Evolutionary conservation across 768 basidiomycete species (phyloP), one percentile per base, ranked within the genome.

Genomic region (Amanita molliuscula): DNA sequence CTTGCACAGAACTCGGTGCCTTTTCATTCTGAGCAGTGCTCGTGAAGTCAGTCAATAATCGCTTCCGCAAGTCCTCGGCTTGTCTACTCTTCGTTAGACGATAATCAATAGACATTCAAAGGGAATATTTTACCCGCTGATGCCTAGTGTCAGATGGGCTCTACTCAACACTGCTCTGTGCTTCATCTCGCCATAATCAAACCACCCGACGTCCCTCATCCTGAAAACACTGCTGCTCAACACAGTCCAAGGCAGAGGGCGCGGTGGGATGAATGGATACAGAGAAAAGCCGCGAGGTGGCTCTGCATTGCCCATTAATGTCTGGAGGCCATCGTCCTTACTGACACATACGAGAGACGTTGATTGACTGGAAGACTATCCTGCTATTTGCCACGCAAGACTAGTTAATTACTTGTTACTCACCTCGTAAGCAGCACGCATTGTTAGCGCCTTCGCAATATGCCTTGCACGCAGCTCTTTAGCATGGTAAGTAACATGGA

Each of bases 121-220:
- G 8, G 21, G 8, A 33, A n/a, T n/a, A 10, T 3, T 3, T 20
- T 50, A 50, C 49, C 49, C 49, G 20, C 31, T 21, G 16, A 35
- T 36, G 31, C 25, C 49, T 9, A 43, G 4, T 11, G 33, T 50
- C 20, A 50, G 28, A 48, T 48, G 41, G 16, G 43, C 34, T 10
- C 33, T 15, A 18, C 42, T 44, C 2, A 50, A 33, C 13, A 50
- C 9, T 20, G 33, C 28, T 6, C 33, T 41, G 7, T 35, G 26
- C 21, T 50, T 36, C 41, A 35, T 35, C 18, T 28, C 38, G 15
- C 44, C 26, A 21, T 16, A 53, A 31, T 67, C 65, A 33, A 82
- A 69, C 79, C 78, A 85, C 56, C 83, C 76, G 10, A 87, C 75
- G 44, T 76, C 72, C 42, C 84, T 75, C 41, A 84, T 59, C 44